Percentiles rank a stretch among this genome's conserved stretches.
Evolutionary conservation across 257 asterid genomes (phyloP).

Genomic region (Penstemon newberryi): DNA sequence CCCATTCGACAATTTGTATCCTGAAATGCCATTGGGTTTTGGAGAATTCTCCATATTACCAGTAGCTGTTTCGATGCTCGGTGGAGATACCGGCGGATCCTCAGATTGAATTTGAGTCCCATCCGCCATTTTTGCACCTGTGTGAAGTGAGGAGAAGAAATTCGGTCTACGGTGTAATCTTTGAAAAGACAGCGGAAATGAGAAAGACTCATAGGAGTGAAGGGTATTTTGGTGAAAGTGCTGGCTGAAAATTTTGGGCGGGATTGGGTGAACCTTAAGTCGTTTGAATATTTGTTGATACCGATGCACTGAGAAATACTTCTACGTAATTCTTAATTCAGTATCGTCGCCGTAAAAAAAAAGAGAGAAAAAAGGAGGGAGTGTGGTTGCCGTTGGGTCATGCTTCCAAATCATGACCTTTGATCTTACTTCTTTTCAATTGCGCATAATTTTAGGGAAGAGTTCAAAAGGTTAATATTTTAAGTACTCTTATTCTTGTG

Average conservation of each 20-base stretch:
- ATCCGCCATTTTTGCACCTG: slow-evolving; percentile 28
- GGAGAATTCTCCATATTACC: slow-evolving; percentile 25
- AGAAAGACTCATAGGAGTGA: background rate
- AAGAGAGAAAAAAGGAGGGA: background rate
- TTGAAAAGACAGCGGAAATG: background rate
- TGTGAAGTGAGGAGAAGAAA: too few species aligned
- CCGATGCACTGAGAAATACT: background rate
- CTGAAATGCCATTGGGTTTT: slow-evolving; percentile 22
- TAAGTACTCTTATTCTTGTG: too few species aligned
- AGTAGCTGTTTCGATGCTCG: slow-evolving; percentile 15
- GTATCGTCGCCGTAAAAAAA: background rate
- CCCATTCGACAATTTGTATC: slow-evolving; percentile 21
- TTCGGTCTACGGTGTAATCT: too few species aligned
- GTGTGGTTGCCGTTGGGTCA: too few species aligned
- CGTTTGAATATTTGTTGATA: slow-evolving; percentile 4
- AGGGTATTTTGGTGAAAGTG: slow-evolving; percentile 25
- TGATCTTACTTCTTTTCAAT: too few species aligned
- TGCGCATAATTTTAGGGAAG: too few species aligned
- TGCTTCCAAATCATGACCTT: too few species aligned
- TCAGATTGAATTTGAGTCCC: slow-evolving; percentile 10
- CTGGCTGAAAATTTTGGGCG: slow-evolving; percentile 17
- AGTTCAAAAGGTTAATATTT: too few species aligned
- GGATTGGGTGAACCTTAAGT: slow-evolving; percentile 15
- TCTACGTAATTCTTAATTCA: background rate
- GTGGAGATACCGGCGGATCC: slow-evolving; percentile 22